Conservation (phyloP, 192 early-diverging fungal species). For the Chytriomyces sp. region DNA sequence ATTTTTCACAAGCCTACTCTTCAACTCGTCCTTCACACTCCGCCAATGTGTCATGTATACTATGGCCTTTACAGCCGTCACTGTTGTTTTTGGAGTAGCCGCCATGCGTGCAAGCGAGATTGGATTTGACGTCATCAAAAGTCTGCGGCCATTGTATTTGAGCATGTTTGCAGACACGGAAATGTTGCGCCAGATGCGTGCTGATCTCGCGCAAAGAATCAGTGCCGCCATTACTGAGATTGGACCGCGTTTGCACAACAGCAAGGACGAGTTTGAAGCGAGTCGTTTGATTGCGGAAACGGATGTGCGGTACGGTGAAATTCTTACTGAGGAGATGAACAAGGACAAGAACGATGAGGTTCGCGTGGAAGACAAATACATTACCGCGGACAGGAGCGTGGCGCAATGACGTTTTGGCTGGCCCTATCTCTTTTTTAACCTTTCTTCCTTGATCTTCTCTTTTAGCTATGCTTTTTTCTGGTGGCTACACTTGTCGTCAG, state of each 20-base stretch:
- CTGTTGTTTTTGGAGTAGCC: slow-evolving; percentile 58
- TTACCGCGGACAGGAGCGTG: no score
- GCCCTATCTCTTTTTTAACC: no score
- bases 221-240: slow-evolving; percentile 84
- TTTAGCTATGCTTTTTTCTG: no score
- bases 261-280: slow-evolving; percentile 47
- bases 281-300: slow-evolving; percentile 36
- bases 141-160: slow-evolving; percentile 84
- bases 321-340: slow-evolving; percentile 34
- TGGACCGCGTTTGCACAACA: slow-evolving; percentile 59
- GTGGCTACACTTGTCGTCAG: no score
- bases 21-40: slow-evolving; percentile 46
- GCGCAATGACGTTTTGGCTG: no score
- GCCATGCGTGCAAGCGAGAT: slow-evolving; percentile 47
- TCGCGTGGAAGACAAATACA: no score
- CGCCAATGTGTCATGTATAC: slow-evolving; percentile 38
- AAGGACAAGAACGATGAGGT: neutral
- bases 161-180: slow-evolving; percentile 60
- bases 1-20: slow-evolving; percentile 58
- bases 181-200: slow-evolving; percentile 69
- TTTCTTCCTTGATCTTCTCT: no score
- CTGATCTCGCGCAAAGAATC: slow-evolving; percentile 76
- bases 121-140: slow-evolving; percentile 59
- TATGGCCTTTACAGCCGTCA: slow-evolving; percentile 50
- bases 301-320: slow-evolving; percentile 27